phyloP scores from a whole-genome alignment of 2,329 filamentous ascomycete genomes.

The Alternaria brassicae region DNA sequence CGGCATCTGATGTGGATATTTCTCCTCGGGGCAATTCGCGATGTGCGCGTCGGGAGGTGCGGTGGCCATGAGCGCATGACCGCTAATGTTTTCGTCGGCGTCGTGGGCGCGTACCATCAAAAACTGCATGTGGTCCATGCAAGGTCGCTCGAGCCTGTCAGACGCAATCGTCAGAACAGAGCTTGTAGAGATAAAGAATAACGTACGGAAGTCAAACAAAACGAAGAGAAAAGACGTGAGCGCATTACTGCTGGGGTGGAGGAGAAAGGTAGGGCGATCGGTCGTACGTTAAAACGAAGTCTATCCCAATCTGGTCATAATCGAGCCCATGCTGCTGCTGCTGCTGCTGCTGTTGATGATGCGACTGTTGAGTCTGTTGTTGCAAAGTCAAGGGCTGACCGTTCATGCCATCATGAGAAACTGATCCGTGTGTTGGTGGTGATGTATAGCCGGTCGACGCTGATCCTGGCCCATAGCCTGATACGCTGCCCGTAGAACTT shows the following conservation, averaged over 20 bases:
- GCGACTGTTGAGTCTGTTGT: constrained; percentile 28
- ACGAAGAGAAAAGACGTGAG: constrained; percentile 28
- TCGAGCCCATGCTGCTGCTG: constrained; percentile 61
- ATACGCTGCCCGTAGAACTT: constrained; percentile 63
- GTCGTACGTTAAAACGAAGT: constrained; percentile 90
- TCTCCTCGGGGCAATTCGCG: constrained; percentile 60
- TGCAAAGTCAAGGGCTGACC: constrained; percentile 25
- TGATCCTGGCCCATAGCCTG: constrained; percentile 64
- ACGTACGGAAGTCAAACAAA: constrained; percentile 35
- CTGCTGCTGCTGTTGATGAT: constrained; percentile 35
- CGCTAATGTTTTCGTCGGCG: constrained; percentile 67
- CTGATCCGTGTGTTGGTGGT: constrained; percentile 46
- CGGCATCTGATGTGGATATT: constrained; percentile 76
- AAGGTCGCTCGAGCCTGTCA: constrained; percentile 83
- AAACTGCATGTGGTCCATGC: constrained; percentile 88
- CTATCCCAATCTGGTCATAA: constrained; percentile 83
- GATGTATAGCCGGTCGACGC: constrained; percentile 58
- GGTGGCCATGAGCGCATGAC: constrained; percentile 91
- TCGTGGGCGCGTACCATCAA: constrained; percentile 68
- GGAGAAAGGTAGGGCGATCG: constrained; percentile 65
- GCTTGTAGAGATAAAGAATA: constrained; percentile 28
- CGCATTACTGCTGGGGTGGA: constrained; percentile 50
- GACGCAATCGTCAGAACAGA: constrained; percentile 42
- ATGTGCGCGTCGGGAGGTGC: constrained; percentile 77
- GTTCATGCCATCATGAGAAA: constrained; percentile 38